Evolutionary conservation across 345 rosid species (phyloP).

Genomic region (Syzygium grande): DNA sequence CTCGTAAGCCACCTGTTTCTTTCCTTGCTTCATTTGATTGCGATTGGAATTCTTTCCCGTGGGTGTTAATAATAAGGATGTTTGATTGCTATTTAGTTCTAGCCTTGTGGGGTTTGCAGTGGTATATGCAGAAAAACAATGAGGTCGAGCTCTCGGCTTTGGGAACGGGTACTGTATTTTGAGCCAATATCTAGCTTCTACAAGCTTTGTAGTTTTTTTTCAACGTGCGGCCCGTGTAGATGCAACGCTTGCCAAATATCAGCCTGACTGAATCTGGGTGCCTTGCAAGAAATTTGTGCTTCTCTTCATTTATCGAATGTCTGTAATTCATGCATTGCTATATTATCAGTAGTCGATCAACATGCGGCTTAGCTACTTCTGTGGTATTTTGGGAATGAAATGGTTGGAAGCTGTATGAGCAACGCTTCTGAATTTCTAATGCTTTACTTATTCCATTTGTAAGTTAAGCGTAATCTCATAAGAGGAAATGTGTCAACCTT

Average conservation of each 20-base stretch:
- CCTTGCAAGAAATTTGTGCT: background rate
- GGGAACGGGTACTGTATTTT: conserved; percentile 48
- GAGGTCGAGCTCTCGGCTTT: conserved; percentile 73
- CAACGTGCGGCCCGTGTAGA: background rate
- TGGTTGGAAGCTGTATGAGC: background rate
- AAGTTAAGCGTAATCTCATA: background rate
- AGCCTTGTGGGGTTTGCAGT: conserved; percentile 25
- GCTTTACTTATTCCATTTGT: background rate
- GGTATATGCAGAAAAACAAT: conserved; percentile 62
- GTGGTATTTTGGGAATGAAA: background rate
- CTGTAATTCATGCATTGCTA: background rate
- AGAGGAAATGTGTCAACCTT: background rate
- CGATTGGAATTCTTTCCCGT: too few relatives aligned
- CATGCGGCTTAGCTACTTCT: background rate
- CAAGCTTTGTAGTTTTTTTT: background rate
- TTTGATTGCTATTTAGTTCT: background rate
- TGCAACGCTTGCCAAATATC: background rate
- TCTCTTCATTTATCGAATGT: background rate
- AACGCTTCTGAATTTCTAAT: background rate
- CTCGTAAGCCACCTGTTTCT: conserved; percentile 17
- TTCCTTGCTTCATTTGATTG: too few relatives aligned
- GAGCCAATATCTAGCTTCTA: background rate
- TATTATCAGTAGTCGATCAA: background rate
- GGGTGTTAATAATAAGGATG: background rate
- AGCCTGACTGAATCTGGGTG: background rate